Evolutionary conservation across 1,284 basidiomycete species (phyloP), one percentile per base, ranked within the genome.

Genomic region (Tremellales sp.): DNA sequence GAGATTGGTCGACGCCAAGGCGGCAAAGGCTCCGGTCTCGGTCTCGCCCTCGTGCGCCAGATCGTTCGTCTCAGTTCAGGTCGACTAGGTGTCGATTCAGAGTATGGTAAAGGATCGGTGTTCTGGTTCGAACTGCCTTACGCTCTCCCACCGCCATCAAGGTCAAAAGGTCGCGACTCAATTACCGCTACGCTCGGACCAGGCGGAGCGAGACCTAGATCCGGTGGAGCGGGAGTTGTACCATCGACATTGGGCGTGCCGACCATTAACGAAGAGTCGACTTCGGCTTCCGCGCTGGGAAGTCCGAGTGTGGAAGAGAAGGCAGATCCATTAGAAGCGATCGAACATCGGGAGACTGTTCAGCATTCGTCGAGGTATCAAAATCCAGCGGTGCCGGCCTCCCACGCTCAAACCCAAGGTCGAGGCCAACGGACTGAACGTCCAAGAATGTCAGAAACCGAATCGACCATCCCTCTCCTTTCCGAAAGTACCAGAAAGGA

Each of bases 21-120:
- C 53, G 88, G 87, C 8, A 91, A 91, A 74, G 89, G 89, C 2
- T 89, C 87, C 0, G 89, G 89, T 2, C 76, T 92, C n/a, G 90
- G 89, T 12, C 72, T 93, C 19, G 89, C 89, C 2, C 80, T 93
- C 19, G 88, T 92, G n/a, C 79, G 88, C 35, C 87, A 89, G 65
- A 92, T 94, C 50, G 86, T 94, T 56, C 88, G 86, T 70, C 77
- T 89, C 27, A 84, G 81, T 47, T 84, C 85, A 8, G 90, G 89
- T 5, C 80, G 87, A 21, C 75, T 91, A 10, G 87, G 89, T 44
- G 76, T 78, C 4, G 68, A 75, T 26, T 69, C 65, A 13, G 60
- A 73, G 45, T 54, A 65, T 37, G 75, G 71, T 36, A 59, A 73
- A 43, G 73, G 77, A 3, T 63, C 60, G 2, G 67, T 65, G 52